Evolutionary conservation across 495 filamentous ascomycete genomes (phyloP).

Genomic region (Baudoinia panamericana): DNA sequence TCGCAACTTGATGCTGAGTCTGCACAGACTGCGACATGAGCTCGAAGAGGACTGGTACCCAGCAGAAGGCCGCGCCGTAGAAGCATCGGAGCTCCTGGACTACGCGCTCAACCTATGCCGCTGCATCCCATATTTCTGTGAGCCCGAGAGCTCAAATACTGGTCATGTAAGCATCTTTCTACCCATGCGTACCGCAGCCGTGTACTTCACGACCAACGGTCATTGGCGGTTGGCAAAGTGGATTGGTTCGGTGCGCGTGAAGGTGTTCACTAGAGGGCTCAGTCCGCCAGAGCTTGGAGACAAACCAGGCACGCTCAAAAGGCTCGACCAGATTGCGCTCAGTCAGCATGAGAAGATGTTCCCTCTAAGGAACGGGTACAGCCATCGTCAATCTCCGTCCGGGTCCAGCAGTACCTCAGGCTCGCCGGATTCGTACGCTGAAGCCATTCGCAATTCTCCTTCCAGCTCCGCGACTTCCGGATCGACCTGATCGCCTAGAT

Average conservation of each 20-base stretch:
- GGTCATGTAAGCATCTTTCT: slow-evolving; percentile 19
- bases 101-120: slow-evolving; percentile 13
- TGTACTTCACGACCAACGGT: slow-evolving; percentile 11
- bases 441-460: slow-evolving; percentile 6
- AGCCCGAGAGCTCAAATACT: slow-evolving; percentile 13
- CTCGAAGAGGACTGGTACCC: slow-evolving; percentile 11
- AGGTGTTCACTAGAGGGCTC: slow-evolving; percentile 15
- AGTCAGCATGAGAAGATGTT: slow-evolving; percentile 2
- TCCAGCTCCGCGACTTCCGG: slow-evolving; percentile 33
- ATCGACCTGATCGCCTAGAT: slow-evolving; percentile 70
- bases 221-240: slow-evolving; percentile 12
- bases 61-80: background rate
- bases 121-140: slow-evolving; percentile 17
- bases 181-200: slow-evolving; percentile 12
- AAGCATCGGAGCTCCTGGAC: slow-evolving; percentile 10
- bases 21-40: slow-evolving; percentile 8
- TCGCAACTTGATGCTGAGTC: slow-evolving; percentile 8
- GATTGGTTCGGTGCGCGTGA: slow-evolving; percentile 9
- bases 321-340: background rate
- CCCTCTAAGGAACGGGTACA: background rate
- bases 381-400: slow-evolving; percentile 17
- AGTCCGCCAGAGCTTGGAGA: slow-evolving; percentile 7
- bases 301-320: background rate
- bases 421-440: slow-evolving; percentile 4
- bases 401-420: slow-evolving; percentile 15